Base-by-base conservation (phyloP, 164 flowering plant species). In the Cinnamomum micranthum region DNA sequence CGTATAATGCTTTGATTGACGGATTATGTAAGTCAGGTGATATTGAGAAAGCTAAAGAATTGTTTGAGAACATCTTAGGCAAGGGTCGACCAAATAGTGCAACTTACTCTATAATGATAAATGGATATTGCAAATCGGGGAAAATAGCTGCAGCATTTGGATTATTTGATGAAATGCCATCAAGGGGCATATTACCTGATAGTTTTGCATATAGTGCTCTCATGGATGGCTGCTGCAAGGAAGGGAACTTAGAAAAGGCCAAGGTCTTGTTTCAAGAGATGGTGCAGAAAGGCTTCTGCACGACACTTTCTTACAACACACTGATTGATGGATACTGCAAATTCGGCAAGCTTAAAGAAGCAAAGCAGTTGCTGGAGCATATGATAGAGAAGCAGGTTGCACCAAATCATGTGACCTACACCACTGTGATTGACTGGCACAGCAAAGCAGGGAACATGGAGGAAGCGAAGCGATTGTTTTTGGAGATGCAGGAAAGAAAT, bases 241-340 rank as follows among this genome's bases (percentile, higher is more conserved):
- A 76, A 77, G 88, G 86, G 23, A 75, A 86, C 65, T 51, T 85
- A 80, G 88, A 89, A 79, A 88, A 83, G 81, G 95, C 91, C 41
- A 74, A 79, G 71, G 81, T 81, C 15, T 79, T 90, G 71, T 86
- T 88, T 78, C 71, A 80, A 11, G 87, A 83, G 80, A 90, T 85
- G 89, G 69, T 73, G 67, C 74, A 82, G 68, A 84, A 84, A 72
- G 91, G 88, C 22, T 73, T 87, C 77, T 84, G 89, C 75, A 83
- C 89, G 7, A 80, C 81, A 7, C 74, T 74, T 62, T 77, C 92
- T 77, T 86, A 80, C 72, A 91, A 90, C 73, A 80, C 85, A 47
- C 75, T 91, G 75, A 81, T 93, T 70, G 86, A 85, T 77, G 87
- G 94, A 47, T 85, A 82, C 73, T 88, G 89, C 86, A 91, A 86